Evolutionary conservation across 768 basidiomycete genomes (phyloP).

Genomic region (Hemileccinum rubropunctum): DNA sequence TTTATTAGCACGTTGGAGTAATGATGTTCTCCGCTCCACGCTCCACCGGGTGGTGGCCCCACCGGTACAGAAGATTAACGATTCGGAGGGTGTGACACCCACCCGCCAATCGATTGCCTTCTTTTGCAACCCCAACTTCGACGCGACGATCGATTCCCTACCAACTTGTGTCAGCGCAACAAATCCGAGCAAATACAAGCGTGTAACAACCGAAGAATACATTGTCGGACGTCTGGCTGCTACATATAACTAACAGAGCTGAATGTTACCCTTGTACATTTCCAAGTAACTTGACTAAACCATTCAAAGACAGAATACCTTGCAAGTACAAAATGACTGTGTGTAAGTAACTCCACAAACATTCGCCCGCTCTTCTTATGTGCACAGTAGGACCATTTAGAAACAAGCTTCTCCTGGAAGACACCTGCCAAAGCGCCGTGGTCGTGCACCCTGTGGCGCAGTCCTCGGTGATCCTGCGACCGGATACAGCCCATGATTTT

Average conservation of each 20-base stretch:
- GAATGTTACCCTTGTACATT: neutral
- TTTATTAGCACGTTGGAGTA: slow-evolving; percentile 79
- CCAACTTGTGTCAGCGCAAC: slow-evolving; percentile 48
- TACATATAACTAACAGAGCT: slow-evolving; percentile 45
- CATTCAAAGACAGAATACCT: neutral
- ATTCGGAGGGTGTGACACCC: slow-evolving; percentile 56
- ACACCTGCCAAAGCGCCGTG: slow-evolving; percentile 17
- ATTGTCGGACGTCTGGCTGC: slow-evolving; percentile 67
- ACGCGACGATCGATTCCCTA: slow-evolving; percentile 64
- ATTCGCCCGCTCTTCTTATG: neutral
- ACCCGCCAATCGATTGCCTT: slow-evolving; percentile 79
- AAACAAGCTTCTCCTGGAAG: slow-evolving; percentile 9
- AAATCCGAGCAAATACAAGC: slow-evolving; percentile 64
- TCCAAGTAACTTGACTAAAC: neutral
- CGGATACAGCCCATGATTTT: slow-evolving; percentile 6
- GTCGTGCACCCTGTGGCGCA: slow-evolving; percentile 1
- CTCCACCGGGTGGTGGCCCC: slow-evolving; percentile 83
- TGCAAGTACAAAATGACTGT: neutral
- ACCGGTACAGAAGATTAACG: slow-evolving; percentile 44
- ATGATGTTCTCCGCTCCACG: slow-evolving; percentile 75
- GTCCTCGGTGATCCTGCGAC: slow-evolving; percentile 6
- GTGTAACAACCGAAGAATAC: slow-evolving; percentile 72
- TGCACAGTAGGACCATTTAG: neutral
- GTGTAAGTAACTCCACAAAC: neutral
- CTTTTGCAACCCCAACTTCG: slow-evolving; percentile 83